phyloP scores from a whole-genome alignment of 768 basidiomycete species.

The Rhizopogon vinicolor region DNA sequence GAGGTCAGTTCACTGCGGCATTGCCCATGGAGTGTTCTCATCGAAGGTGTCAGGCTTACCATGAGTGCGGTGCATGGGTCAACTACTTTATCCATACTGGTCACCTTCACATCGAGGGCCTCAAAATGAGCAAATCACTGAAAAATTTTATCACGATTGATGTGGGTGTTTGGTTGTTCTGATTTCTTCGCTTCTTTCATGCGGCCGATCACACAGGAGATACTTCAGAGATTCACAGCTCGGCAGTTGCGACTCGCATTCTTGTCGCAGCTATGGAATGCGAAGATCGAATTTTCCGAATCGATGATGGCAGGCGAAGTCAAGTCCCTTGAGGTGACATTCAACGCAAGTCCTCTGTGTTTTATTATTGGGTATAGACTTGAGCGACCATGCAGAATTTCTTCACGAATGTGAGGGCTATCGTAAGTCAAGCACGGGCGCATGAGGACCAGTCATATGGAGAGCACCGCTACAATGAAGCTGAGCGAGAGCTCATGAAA shows the following conservation, averaged over 20 bases:
- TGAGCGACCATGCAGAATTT: conserved; percentile 65
- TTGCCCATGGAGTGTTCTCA: background rate
- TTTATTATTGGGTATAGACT: background rate
- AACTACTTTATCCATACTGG: conserved; percentile 99
- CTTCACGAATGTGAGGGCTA: conserved; percentile 82
- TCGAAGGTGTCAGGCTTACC: conserved; percentile 68
- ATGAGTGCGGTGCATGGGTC: conserved; percentile 90
- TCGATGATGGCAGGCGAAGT: conserved; percentile 88
- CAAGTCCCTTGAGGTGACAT: conserved; percentile 70
- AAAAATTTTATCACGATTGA: conserved; percentile 99
- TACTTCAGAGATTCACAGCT: conserved; percentile 74
- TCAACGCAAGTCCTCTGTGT: conserved; percentile 62
- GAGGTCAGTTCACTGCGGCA: conserved; percentile 52
- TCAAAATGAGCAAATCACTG: conserved; percentile 98
- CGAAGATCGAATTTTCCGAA: conserved; percentile 92
- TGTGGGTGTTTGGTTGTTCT: conserved; percentile 38
- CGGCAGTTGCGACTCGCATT: conserved; percentile 91
- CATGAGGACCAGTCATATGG: conserved; percentile 51
- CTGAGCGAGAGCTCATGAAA: conserved; percentile 64
- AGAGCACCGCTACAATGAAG: conserved; percentile 57
- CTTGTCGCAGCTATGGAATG: conserved; percentile 86
- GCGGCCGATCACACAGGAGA: conserved; percentile 54
- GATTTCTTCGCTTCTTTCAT: conserved; percentile 5
- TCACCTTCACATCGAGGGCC: conserved; percentile 94
- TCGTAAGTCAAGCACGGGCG: conserved; percentile 54